These are phyloP conservation scores for Penicillium rolfsii DNA, from an alignment of 2,329 filamentous ascomycete genomes.

Conservation along the genomic window DNA sequence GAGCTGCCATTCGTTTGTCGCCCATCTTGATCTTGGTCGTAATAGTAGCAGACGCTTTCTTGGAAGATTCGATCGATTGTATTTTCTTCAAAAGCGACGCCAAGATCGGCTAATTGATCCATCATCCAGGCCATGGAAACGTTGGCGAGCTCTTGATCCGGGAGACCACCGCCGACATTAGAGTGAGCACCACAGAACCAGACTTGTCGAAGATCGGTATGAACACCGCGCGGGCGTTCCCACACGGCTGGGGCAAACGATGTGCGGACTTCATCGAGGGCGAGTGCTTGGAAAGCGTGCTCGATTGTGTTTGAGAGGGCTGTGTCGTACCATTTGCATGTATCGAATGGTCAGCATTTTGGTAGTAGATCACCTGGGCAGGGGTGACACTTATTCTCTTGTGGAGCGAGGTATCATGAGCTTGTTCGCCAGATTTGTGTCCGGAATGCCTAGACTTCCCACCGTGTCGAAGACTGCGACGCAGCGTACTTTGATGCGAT, in stretches of 20 bases:
- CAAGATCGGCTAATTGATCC: constrained; percentile 25
- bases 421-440: constrained; percentile 24
- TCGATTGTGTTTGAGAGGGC: constrained; percentile 34
- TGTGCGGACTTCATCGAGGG: constrained; percentile 36
- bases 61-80: constrained; percentile 20
- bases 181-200: constrained; percentile 55
- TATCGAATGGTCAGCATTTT: constrained; percentile 16
- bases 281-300: constrained; percentile 41
- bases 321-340: constrained; percentile 40
- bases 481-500: constrained; percentile 33
- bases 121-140: constrained; percentile 58
- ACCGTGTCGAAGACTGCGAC: constrained; percentile 42
- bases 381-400: constrained; percentile 26
- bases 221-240: constrained; percentile 33
- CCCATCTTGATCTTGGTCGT: constrained; percentile 11
- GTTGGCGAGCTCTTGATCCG: constrained; percentile 54
- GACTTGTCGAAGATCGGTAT: constrained; percentile 47
- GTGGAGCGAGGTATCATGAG: constrained; percentile 24
- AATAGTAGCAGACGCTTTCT: constrained; percentile 22
- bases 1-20: background rate
- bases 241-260: constrained; percentile 39
- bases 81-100: constrained; percentile 20
- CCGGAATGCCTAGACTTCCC: constrained; percentile 37
- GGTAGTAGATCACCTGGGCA: background rate
- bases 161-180: constrained; percentile 54